Base-by-base conservation (phyloP, 2,329 filamentous ascomycete genomes). In the Aspergillus fijiensis region DNA sequence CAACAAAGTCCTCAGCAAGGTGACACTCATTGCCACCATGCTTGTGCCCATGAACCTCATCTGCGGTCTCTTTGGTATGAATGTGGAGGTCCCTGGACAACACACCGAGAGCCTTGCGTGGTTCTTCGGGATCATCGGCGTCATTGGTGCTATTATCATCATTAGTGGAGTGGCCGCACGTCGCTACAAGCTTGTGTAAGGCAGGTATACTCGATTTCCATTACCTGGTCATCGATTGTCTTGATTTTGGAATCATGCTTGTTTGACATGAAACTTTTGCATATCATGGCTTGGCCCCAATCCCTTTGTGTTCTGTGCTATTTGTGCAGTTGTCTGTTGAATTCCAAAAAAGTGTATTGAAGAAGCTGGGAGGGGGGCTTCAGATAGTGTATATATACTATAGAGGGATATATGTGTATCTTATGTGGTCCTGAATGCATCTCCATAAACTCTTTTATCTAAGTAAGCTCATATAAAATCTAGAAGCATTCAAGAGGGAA, bases 41-140 rank as follows among this genome's bases (percentile, higher is more conserved):
- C 85, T 99, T n/a, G 93, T 99, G 60, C 95, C 95, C 3, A 86
- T 99, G 66, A 99, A 98, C 74, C 81, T 99, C 65, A 87, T 98
- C 63, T 96, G 91, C 61, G 81, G 80, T 73, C 72, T 82, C 45
- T 82, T 82, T 62, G 80, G 80, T 19, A 82, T 82, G 80, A 82
- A 82, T 63, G 79, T 82, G 16, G 66, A 72, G 29, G 77, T 82
- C 3, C 80, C 80, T 4, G 80, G 80, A 21, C 61, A 69, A 61
- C 59, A 74, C 47, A 57, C 59, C 9, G 65, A 65, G 0, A 72
- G 74, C 4, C 69, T 80, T 25, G 71, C 63, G 7, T 82, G 80
- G 80, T 82, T 81, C 67, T 81, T 81, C 69, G 79, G 80, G 10
- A 81, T 82, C 60, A 49, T 82, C 14, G 80, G 80, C 3, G 70